phyloP scores from a whole-genome alignment of 257 asterid species.

The Solanum chiquidenum region DNA sequence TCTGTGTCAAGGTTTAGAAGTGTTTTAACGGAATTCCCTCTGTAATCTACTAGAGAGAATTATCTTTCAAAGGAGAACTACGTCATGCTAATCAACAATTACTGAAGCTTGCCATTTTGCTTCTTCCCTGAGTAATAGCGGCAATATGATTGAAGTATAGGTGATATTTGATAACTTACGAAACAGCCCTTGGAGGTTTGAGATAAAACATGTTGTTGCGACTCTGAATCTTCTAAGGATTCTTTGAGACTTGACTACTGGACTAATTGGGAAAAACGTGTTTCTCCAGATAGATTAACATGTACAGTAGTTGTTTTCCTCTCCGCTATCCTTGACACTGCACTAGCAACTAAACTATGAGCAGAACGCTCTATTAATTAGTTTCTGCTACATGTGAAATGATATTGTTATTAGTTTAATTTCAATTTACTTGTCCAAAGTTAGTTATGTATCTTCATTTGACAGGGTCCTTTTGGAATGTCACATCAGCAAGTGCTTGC shows the following conservation, averaged over 20 bases:
- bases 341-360: neutral
- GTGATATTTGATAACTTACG: neutral
- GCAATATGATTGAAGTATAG: neutral
- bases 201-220: neutral
- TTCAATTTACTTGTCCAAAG: neutral
- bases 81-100: neutral
- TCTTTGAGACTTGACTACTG: neutral
- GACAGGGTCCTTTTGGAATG: conserved; percentile 41
- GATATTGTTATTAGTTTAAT: neutral
- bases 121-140: neutral
- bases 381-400: neutral
- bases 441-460: conserved; percentile 9
- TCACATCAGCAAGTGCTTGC: conserved; percentile 51
- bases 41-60: neutral
- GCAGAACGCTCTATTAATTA: neutral
- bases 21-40: neutral
- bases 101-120: neutral
- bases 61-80: neutral
- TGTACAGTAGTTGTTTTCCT: neutral
- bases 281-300: neutral
- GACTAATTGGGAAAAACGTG: neutral
- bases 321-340: neutral
- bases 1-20: neutral
- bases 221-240: neutral
- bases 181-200: neutral